Conservation (phyloP, 1,139 yeast species). For the Pneumocystis sp. region DNA sequence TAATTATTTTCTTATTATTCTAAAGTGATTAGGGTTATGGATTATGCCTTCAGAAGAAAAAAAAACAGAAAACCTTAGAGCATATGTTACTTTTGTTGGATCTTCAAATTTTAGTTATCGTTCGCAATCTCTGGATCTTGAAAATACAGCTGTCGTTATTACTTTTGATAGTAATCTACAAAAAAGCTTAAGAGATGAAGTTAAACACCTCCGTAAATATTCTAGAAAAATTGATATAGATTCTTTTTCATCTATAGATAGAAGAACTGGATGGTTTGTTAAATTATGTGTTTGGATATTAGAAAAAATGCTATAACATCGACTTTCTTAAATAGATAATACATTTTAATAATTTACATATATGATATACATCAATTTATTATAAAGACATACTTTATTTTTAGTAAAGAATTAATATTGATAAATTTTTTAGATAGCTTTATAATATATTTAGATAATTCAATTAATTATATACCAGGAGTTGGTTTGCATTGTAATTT, state of each 20-base stretch:
- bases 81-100: conserved; percentile 70
- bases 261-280: not conserved
- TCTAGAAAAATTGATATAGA: conserved; percentile 10
- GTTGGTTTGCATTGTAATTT: too few relatives aligned
- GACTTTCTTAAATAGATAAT: not conserved
- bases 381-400: not conserved
- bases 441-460: too few relatives aligned
- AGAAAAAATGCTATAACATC: not conserved
- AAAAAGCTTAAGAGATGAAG: conserved; percentile 43
- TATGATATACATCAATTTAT: not conserved
- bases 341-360: not conserved
- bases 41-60: conserved; percentile 37
- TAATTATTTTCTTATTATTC: not conserved
- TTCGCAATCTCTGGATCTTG: conserved; percentile 76
- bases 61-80: conserved; percentile 24
- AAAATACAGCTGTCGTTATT: conserved; percentile 64
- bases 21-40: conserved; percentile 33
- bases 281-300: not conserved
- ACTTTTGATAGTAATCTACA: conserved; percentile 55
- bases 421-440: too few relatives aligned
- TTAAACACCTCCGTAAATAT: conserved; percentile 39
- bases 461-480: too few relatives aligned
- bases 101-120: conserved; percentile 87
- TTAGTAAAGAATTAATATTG: not conserved
- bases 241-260: conserved; percentile 4